These are phyloP conservation scores for Pseudozyma sp. DNA, from an alignment of 1,284 basidiomycete species.

Conservation along the genomic window DNA sequence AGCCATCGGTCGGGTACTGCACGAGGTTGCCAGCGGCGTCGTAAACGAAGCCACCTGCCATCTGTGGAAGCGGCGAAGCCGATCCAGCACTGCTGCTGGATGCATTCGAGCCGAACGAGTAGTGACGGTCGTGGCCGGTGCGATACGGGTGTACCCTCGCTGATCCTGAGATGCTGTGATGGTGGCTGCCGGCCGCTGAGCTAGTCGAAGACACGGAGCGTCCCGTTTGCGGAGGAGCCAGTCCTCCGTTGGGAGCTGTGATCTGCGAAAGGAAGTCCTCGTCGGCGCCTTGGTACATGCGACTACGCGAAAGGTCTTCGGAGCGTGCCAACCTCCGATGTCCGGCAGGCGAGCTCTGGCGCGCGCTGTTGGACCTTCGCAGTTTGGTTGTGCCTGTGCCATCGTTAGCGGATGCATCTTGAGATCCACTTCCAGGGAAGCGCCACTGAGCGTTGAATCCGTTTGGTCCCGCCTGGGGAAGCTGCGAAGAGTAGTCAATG, in stretches of 20 bases:
- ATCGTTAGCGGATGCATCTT: constrained; percentile 5
- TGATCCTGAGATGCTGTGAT: constrained; percentile 28
- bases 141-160: constrained; percentile 48
- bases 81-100: constrained; percentile 48
- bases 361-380: constrained; percentile 37
- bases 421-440: constrained; percentile 26
- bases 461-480: constrained; percentile 12
- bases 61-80: constrained; percentile 31
- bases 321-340: constrained; percentile 54
- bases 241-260: constrained; percentile 57
- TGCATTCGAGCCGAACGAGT: constrained; percentile 50
- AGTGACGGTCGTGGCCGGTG: constrained; percentile 47
- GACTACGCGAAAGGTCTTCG: constrained; percentile 55
- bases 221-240: constrained; percentile 54
- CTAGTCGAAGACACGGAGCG: constrained; percentile 36
- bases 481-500: constrained; percentile 19
- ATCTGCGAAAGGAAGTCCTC: constrained; percentile 55
- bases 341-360: constrained; percentile 25
- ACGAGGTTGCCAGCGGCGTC: constrained; percentile 28
- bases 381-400: constrained; percentile 9
- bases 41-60: constrained; percentile 26
- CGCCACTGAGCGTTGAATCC: constrained; percentile 47
- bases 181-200: constrained; percentile 13
- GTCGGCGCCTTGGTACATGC: constrained; percentile 41
- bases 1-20: constrained; percentile 35